These are phyloP conservation scores for Dioszegia crocea DNA, from an alignment of 768 basidiomycete genomes.

Conservation along the genomic window DNA sequence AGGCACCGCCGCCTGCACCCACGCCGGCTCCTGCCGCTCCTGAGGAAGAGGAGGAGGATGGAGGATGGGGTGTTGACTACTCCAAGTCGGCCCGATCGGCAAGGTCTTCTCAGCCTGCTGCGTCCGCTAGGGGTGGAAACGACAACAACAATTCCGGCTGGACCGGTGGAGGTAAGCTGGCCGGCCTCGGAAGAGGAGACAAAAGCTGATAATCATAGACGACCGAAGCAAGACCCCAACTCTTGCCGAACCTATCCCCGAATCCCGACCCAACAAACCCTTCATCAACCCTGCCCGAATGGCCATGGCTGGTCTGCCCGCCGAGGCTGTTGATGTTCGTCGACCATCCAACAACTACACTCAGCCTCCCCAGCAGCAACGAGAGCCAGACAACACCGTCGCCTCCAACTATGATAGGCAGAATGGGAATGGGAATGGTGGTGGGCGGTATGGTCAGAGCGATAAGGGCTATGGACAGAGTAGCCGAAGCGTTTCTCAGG, in stretches of 20 bases:
- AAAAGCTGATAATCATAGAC: not conserved
- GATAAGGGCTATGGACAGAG: not conserved
- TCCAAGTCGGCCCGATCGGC: not conserved
- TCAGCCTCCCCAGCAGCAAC: not conserved
- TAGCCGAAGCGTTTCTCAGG: not conserved
- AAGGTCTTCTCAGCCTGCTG: not conserved
- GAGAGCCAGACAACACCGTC: not conserved
- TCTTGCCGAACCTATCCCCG: not conserved
- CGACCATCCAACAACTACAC: not conserved
- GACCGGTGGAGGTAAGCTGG: not conserved
- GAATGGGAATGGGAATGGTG: not conserved
- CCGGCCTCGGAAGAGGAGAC: not conserved
- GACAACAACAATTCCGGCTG: not conserved
- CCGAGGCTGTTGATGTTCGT: not conserved
- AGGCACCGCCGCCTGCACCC: not conserved
- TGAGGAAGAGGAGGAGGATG: not conserved
- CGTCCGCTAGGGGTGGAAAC: not conserved
- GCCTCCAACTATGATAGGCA: not conserved
- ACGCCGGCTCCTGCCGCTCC: not conserved
- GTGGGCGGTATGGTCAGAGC: slow-evolving; percentile 1
- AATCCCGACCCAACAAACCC: not conserved
- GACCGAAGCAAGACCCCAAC: slow-evolving; percentile 3
- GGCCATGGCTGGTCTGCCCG: not conserved
- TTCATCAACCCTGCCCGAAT: slow-evolving; percentile 6
- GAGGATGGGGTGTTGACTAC: slow-evolving; percentile 1